phyloP scores from a whole-genome alignment of 352 stramenopile genomes.

The Globisporangium abappressorium region DNA sequence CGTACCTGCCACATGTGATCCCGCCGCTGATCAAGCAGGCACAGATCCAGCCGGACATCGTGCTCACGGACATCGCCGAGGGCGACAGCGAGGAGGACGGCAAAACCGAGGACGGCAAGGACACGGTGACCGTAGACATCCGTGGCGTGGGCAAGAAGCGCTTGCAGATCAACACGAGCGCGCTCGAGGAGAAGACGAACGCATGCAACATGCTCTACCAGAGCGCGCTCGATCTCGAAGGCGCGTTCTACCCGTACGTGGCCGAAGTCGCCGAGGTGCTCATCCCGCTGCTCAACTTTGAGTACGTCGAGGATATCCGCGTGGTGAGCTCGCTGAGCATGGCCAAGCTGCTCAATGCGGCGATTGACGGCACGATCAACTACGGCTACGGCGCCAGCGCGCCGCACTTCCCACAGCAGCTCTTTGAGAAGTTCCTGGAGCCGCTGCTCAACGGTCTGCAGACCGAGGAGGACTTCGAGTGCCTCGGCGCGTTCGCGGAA shows the following conservation, averaged over 20 bases:
- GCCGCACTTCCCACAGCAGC: conserved; percentile 73
- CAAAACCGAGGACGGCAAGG: conserved; percentile 58
- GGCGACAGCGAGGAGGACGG: conserved; percentile 53
- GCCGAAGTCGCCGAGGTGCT: conserved; percentile 68
- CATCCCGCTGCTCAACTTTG: conserved; percentile 73
- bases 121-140: conserved; percentile 76
- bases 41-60: conserved; percentile 78
- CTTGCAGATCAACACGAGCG: conserved; percentile 85
- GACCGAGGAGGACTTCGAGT: conserved; percentile 78
- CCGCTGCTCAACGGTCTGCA: conserved; percentile 70
- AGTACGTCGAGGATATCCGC: conserved; percentile 86
- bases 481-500: conserved; percentile 70
- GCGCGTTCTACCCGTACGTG: conserved; percentile 84
- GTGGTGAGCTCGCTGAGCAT: conserved; percentile 78
- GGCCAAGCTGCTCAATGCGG: conserved; percentile 65
- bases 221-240: conserved; percentile 76
- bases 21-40: conserved; percentile 80
- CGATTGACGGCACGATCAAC: conserved; percentile 69
- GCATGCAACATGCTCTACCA: conserved; percentile 90
- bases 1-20: conserved; percentile 83
- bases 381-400: conserved; percentile 50
- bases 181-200: conserved; percentile 84
- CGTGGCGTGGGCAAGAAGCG: conserved; percentile 78
- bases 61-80: conserved; percentile 65
- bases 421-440: conserved; percentile 78